Conservation (phyloP, 2,329 filamentous ascomycete genomes). For the Lomentospora prolificans region DNA sequence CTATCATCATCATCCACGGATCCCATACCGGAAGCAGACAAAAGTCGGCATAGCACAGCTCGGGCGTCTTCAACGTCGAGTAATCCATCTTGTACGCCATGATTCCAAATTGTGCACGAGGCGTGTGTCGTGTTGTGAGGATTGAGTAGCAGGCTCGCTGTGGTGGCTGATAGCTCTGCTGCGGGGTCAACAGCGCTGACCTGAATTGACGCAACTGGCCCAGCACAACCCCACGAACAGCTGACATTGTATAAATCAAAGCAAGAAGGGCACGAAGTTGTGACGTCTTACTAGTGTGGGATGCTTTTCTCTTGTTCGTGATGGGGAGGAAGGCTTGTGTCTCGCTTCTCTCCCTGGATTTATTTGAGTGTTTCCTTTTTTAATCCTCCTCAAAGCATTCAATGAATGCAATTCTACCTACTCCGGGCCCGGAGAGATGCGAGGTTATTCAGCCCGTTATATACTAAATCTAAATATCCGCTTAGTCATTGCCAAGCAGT, state of each 20-base stretch:
- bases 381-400: no score
- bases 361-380: no score
- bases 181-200: background rate
- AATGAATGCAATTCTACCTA: no score
- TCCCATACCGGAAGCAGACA: conserved; percentile 69
- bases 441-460: background rate
- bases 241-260: conserved; percentile 2
- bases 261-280: background rate
- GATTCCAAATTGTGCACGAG: background rate
- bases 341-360: no score
- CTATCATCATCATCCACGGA: no score
- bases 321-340: background rate
- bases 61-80: conserved; percentile 51
- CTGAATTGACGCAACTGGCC: background rate
- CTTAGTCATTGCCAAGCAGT: background rate
- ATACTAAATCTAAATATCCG: background rate
- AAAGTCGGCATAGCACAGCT: conserved; percentile 77
- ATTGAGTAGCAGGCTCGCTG: background rate
- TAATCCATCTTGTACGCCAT: conserved; percentile 29
- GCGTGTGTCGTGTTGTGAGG: background rate
- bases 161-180: background rate
- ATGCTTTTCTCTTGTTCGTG: background rate
- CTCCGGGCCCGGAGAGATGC: background rate
- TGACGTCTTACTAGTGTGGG: background rate
- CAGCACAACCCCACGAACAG: background rate